Evolutionary conservation across 1,284 basidiomycete genomes (phyloP).

Genomic region (Ustilago sp.): DNA sequence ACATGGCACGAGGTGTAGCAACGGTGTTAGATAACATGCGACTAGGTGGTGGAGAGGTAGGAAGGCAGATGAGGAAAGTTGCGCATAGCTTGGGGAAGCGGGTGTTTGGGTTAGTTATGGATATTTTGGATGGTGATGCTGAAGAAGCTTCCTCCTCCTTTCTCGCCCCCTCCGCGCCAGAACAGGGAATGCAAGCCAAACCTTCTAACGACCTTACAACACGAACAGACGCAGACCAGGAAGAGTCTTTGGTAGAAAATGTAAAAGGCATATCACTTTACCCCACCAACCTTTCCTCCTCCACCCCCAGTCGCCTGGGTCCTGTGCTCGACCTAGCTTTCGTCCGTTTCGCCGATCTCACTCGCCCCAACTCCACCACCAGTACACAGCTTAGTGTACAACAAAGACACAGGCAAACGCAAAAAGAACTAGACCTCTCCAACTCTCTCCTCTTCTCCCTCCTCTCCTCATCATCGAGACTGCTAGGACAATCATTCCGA

Average conservation of each 20-base stretch:
- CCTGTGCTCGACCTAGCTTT: slow-evolving; percentile 54
- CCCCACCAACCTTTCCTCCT: slow-evolving; percentile 11
- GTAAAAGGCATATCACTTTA: slow-evolving; percentile 38
- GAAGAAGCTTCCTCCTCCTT: slow-evolving; percentile 32
- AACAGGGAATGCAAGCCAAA: not conserved
- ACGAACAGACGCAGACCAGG: not conserved
- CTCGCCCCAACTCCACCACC: slow-evolving; percentile 1
- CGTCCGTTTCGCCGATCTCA: slow-evolving; percentile 38
- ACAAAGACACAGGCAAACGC: slow-evolving; percentile 16
- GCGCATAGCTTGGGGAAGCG: slow-evolving; percentile 52
- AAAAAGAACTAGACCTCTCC: slow-evolving; percentile 15
- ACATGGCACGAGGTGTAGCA: slow-evolving; percentile 47
- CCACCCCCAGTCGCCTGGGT: slow-evolving; percentile 30
- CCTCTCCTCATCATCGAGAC: slow-evolving; percentile 38
- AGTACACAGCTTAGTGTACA: slow-evolving; percentile 6
- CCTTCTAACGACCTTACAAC: slow-evolving; percentile 4
- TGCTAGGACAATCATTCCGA: slow-evolving; percentile 61
- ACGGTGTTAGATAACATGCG: slow-evolving; percentile 35
- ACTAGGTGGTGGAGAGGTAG: slow-evolving; percentile 15
- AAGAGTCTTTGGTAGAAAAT: slow-evolving; percentile 19
- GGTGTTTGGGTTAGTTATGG: slow-evolving; percentile 36
- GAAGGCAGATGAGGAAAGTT: slow-evolving; percentile 39
- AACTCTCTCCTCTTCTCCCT: slow-evolving; percentile 51
- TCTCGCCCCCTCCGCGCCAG: not conserved
- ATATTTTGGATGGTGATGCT: slow-evolving; percentile 51